Conservation (phyloP, 768 basidiomycete species). For the Clavulina sp. region DNA sequence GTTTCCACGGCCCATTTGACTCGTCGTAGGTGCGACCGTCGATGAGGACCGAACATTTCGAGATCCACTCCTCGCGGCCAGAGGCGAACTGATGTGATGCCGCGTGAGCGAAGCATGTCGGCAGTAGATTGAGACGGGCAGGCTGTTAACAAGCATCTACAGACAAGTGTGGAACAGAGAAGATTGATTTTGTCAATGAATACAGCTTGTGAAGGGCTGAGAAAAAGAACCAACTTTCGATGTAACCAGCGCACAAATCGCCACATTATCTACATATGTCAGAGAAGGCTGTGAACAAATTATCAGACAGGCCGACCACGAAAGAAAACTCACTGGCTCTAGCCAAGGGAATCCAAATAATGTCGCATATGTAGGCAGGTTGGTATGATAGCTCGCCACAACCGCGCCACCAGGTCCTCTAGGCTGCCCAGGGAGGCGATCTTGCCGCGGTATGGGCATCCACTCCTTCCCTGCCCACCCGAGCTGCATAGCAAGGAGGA, state of each 20-base stretch:
- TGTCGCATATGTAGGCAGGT: conserved; percentile 23
- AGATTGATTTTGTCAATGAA: neutral
- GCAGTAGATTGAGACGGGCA: conserved; percentile 25
- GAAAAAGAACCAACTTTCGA: conserved; percentile 14
- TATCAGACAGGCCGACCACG: neutral
- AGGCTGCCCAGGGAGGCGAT: neutral
- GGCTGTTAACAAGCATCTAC: conserved; percentile 20
- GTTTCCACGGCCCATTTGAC: neutral
- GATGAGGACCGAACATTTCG: neutral
- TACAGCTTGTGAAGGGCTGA: neutral
- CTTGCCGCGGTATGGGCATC: neutral
- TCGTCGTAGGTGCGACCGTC: neutral
- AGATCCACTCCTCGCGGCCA: conserved; percentile 26
- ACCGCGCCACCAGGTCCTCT: conserved; percentile 12
- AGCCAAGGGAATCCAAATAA: conserved; percentile 25
- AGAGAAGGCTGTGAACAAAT: neutral
- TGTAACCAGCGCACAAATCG: conserved; percentile 18
- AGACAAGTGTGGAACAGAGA: conserved; percentile 5
- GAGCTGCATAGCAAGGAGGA: conserved; percentile 23
- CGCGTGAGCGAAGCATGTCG: conserved; percentile 18
- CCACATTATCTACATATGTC: conserved; percentile 22
- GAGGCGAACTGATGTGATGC: conserved; percentile 19
- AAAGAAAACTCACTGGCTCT: conserved; percentile 10
- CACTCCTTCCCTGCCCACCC: conserved; percentile 21
- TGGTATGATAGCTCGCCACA: conserved; percentile 25